Evolutionary conservation across 352 stramenopile species (phyloP), one percentile per base, ranked within the genome.

Genomic region (Pythium rhizo-oryzae): DNA sequence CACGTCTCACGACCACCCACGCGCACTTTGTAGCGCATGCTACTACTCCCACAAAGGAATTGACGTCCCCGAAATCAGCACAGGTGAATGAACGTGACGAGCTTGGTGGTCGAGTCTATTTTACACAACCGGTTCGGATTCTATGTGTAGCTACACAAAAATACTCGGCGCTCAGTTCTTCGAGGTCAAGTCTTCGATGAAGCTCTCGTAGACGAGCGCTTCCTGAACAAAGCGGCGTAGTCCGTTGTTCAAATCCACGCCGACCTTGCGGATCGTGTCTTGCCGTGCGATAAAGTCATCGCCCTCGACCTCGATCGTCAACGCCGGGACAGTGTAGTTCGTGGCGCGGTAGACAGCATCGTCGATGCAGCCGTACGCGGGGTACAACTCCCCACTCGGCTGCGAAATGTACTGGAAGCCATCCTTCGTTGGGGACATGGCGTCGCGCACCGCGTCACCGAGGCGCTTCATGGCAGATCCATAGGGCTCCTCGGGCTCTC

Each of bases 231-330:
- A 94, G 50, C 77, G 80, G 23, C 73, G 71, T 44, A 92, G 50
- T 28, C 82, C 85, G n/a, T 76, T 49, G 67, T 88, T 80, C 59
- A 93, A 72, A 52, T 87, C 79, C 7, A 58, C 25, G 7, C 82
- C 85, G 7, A 91, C 81, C 0, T 82, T 54, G 0, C 80, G 80
- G 68, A 93, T 93, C 16, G 75, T 81, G 39, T 70, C 78, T 64
- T 91, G 79, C 1, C 74, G 73, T 2, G 77, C 78, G n/a, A 89
- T 77, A 70, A 93, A 93, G 60, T 92, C 82, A 4, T 72, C 62
- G 4, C 85, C 85, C 37, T 90, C 78, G 18, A 92, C 79, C 67
- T 93, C 85, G 54, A 92, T 82, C 4, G 83, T 93, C 43, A 93
- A 57, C 18, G 81, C 71, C 12, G 85, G 81, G 12, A 91, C 80